These are phyloP conservation scores for Avena eriantha DNA, from an alignment of 176 grass and related monocot genomes.

Conservation along the genomic window DNA sequence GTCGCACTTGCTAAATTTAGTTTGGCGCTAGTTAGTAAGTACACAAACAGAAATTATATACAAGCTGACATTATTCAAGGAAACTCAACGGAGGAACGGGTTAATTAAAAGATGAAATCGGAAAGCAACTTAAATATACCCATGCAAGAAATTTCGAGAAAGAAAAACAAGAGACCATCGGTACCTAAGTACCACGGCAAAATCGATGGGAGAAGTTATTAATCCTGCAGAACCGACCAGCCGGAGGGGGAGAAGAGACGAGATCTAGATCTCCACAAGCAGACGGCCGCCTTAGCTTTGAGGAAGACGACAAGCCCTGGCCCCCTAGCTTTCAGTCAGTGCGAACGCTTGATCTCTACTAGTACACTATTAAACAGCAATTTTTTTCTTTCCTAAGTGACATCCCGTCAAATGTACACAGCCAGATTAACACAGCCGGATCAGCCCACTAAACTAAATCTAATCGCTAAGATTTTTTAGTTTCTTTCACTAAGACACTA, in stretches of 20 bases:
- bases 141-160: not conserved
- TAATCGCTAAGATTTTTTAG: too few relatives aligned
- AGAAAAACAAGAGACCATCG: not conserved
- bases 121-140: not conserved
- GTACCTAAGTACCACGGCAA: not conserved
- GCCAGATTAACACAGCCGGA: too few relatives aligned
- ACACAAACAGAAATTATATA: not conserved
- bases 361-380: too few relatives aligned
- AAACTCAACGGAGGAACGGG: not conserved
- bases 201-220: not conserved
- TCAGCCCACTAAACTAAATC: too few relatives aligned
- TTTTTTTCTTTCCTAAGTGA: too few relatives aligned
- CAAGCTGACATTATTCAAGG: not conserved
- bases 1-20: not conserved
- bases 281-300: not conserved
- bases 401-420: too few relatives aligned
- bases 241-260: not conserved
- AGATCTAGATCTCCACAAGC: not conserved
- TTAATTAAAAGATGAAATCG: not conserved
- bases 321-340: not conserved
- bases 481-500: too few relatives aligned
- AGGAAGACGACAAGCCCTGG: not conserved
- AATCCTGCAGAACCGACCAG: not conserved
- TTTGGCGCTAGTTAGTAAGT: not conserved
- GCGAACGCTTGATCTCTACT: not conserved